phyloP scores from a whole-genome alignment of 371 early-diverging fungal genomes.

The Syncephalis plumigaleata region DNA sequence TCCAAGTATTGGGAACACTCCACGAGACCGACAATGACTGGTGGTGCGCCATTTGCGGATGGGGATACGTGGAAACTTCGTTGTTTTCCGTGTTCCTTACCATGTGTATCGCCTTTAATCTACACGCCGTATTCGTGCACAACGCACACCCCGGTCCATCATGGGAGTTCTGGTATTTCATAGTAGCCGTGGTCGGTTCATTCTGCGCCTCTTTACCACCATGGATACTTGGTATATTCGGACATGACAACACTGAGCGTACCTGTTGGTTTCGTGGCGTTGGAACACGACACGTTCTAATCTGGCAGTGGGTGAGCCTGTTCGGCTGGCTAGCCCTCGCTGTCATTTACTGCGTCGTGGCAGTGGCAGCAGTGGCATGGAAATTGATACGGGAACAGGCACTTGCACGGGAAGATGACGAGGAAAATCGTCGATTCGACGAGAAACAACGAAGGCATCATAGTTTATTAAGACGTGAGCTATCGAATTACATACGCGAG shows the following conservation, averaged over 20 bases:
- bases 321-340: background rate
- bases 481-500: background rate
- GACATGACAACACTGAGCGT: background rate
- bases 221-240: background rate
- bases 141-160: background rate
- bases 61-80: background rate
- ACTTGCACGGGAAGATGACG: too few species aligned
- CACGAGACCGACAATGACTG: background rate
- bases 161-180: background rate
- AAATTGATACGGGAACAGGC: background rate
- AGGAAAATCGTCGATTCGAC: too few species aligned
- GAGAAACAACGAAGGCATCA: too few species aligned
- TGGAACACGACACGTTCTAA: background rate
- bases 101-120: background rate
- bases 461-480: background rate
- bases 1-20: background rate
- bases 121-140: background rate
- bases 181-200: background rate
- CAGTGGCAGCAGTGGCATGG: background rate
- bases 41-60: background rate
- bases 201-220: background rate
- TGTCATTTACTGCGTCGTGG: background rate
- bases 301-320: background rate
- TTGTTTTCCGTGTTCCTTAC: background rate
- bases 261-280: background rate